Evolutionary conservation across 306 rosid genomes (phyloP), one percentile per base, ranked within the genome.

Genomic region (Prunus dulcis): DNA sequence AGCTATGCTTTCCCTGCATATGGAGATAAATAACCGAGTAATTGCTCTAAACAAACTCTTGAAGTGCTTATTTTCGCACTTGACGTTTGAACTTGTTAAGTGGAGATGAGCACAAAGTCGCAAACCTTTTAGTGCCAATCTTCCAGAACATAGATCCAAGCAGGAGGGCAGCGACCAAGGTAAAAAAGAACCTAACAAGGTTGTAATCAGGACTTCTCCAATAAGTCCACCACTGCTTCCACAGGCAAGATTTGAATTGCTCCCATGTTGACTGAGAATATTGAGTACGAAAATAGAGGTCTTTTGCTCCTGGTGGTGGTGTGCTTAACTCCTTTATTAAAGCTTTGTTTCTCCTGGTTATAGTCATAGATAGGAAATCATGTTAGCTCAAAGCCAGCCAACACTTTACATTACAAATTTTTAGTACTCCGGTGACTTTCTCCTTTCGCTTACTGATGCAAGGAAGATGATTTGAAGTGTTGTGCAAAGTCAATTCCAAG

Each of bases 201-300:
- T 95, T 95, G 72, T 95, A 92, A 82, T 95, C 98, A 32, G 98
- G 98, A 84, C 90, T 92, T 77, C 97, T 88, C 98, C 98, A 95
- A 20, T 95, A 95, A 57, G 97, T 92, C 86, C 87, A 79, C 96
- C 96, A 89, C 51, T 90, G 96, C 82, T 95, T 95, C 98, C 98
- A 95, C 19, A 92, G 63, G 81, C 98, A 95, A 66, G 90, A 86
- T 79, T 83, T 88, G 64, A 95, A 92, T 74, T 95, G 98, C 15
- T 92, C 92, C 87, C 68, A 73, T 50, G 85, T 10, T 66, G 93
- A 75, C 68, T 90, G 95, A 65, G 98, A 90, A 83, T 76, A 95
- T 72, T 84, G 86, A 3, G 85, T 89, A n/a, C 90, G 22, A 66
- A 92, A 95, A 60, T 85, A 87, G 5, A 95, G 82, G 83, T 92